Percentiles rank a stretch among this genome's conserved stretches.
Conservation (phyloP, 768 basidiomycete genomes). For the Arthromyces matolae region DNA sequence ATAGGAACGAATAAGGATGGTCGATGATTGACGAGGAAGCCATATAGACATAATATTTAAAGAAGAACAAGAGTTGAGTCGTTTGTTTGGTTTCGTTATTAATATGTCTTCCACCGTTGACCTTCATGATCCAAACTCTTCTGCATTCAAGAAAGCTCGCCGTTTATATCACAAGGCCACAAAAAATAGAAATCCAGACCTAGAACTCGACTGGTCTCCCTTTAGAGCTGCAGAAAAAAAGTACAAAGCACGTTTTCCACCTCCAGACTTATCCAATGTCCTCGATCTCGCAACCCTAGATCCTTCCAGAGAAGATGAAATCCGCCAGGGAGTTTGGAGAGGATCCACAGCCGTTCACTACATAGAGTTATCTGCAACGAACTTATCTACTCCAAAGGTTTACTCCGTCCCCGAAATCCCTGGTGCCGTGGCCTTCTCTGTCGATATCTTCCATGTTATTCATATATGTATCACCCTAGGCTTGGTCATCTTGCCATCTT, state of each 20-base stretch:
- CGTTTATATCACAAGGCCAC: constrained; percentile 59
- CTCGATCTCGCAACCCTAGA: constrained; percentile 62
- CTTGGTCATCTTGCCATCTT: constrained; percentile 78
- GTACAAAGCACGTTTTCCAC: constrained; percentile 77
- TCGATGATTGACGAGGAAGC: constrained; percentile 56
- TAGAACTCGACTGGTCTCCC: constrained; percentile 61
- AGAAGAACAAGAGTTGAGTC: not conserved
- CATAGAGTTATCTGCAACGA: constrained; percentile 26
- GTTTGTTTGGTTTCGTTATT: constrained; percentile 31
- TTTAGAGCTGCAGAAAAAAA: constrained; percentile 78
- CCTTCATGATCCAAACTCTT: constrained; percentile 42
- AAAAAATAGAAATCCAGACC: constrained; percentile 41
- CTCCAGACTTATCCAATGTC: constrained; percentile 65
- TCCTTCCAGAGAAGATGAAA: constrained; percentile 35
- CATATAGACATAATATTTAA: constrained; percentile 63
- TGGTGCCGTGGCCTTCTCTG: constrained; percentile 38
- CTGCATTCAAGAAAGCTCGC: constrained; percentile 57
- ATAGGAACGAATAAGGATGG: constrained; percentile 40
- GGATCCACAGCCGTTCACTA: constrained; percentile 40
- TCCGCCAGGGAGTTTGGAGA: constrained; percentile 43
- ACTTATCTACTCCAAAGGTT: constrained; percentile 27
- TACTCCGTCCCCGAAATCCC: constrained; percentile 53
- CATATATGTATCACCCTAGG: constrained; percentile 44
- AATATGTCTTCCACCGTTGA: constrained; percentile 27
- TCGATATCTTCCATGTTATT: constrained; percentile 3